Percentiles rank a stretch among this genome's conserved stretches.
phyloP scores from a whole-genome alignment of 495 filamentous ascomycete genomes.

The Penicillium parvum region DNA sequence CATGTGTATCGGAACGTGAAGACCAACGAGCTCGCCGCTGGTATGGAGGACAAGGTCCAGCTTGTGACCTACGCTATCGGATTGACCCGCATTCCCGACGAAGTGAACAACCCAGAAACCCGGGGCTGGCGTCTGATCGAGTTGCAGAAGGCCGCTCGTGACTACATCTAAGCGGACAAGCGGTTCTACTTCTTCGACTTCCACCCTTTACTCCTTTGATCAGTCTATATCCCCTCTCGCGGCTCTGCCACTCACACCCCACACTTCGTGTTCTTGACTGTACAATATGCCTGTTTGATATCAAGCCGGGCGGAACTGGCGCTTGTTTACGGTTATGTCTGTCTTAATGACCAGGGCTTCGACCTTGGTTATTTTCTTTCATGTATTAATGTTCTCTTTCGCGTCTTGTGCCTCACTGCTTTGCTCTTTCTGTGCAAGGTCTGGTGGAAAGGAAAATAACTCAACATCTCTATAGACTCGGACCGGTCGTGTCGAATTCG shows the following conservation, averaged over 20 bases:
- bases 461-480: slow-evolving; percentile 20
- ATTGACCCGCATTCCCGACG: slow-evolving; percentile 85
- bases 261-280: slow-evolving; percentile 23
- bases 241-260: slow-evolving; percentile 8
- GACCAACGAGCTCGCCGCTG: slow-evolving; percentile 83
- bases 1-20: slow-evolving; percentile 94
- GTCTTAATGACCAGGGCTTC: slow-evolving; percentile 26
- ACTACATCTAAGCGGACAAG: slow-evolving; percentile 66
- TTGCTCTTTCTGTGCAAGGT: slow-evolving; percentile 2
- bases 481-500: slow-evolving; percentile 16
- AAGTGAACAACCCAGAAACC: slow-evolving; percentile 95
- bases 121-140: slow-evolving; percentile 95
- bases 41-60: slow-evolving; percentile 98
- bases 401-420: slow-evolving; percentile 12
- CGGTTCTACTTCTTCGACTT: not conserved
- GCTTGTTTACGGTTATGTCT: slow-evolving; percentile 29
- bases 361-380: slow-evolving; percentile 14
- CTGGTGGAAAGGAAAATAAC: slow-evolving; percentile 3
- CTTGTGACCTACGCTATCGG: slow-evolving; percentile 97
- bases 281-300: slow-evolving; percentile 42
- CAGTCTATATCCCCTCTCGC: slow-evolving; percentile 3
- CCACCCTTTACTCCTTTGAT: not conserved
- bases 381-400: slow-evolving; percentile 30
- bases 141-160: slow-evolving; percentile 95
- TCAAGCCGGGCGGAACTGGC: slow-evolving; percentile 37